Conservation (phyloP, 1,284 basidiomycete genomes). For the Sparassis latifolia region DNA sequence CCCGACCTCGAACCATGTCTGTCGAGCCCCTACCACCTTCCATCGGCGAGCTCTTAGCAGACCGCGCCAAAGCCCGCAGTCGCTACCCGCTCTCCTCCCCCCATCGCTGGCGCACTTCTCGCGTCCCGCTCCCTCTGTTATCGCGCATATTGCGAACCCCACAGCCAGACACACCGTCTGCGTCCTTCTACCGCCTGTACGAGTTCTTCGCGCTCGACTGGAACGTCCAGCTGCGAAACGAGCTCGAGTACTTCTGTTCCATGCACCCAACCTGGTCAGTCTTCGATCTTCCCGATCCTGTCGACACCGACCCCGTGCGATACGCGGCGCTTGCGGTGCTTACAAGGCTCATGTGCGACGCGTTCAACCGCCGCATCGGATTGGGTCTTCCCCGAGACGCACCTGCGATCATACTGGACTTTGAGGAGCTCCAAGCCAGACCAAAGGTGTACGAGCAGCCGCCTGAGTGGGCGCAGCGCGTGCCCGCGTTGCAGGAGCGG, state of each 20-base stretch:
- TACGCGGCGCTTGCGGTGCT: conserved; percentile 27
- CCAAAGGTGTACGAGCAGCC: conserved; percentile 24
- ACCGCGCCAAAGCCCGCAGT: no score
- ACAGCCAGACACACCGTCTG: conserved; percentile 3
- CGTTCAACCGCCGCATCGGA: conserved; percentile 28
- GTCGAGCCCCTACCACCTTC: no score
- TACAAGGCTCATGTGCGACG: conserved; percentile 21
- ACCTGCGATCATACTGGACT: conserved; percentile 10
- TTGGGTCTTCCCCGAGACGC: conserved; percentile 21
- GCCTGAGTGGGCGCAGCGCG: conserved; percentile 23
- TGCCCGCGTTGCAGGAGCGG: conserved; percentile 12
- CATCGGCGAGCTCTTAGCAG: no score
- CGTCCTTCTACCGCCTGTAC: conserved; percentile 23
- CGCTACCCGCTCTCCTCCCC: background rate
- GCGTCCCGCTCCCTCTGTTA: background rate
- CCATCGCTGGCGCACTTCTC: background rate
- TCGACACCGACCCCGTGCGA: conserved; percentile 18
- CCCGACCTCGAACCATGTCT: no score
- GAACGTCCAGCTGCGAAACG: conserved; percentile 19
- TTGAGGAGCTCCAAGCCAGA: conserved; percentile 23
- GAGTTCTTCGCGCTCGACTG: conserved; percentile 18
- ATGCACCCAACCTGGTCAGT: conserved; percentile 18
- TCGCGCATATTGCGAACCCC: background rate
- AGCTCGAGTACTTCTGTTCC: conserved; percentile 25
- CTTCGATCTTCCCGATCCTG: conserved; percentile 22